These are phyloP conservation scores for Eutrema yunnanense DNA, from an alignment of 345 rosid species.

Conservation along the genomic window DNA sequence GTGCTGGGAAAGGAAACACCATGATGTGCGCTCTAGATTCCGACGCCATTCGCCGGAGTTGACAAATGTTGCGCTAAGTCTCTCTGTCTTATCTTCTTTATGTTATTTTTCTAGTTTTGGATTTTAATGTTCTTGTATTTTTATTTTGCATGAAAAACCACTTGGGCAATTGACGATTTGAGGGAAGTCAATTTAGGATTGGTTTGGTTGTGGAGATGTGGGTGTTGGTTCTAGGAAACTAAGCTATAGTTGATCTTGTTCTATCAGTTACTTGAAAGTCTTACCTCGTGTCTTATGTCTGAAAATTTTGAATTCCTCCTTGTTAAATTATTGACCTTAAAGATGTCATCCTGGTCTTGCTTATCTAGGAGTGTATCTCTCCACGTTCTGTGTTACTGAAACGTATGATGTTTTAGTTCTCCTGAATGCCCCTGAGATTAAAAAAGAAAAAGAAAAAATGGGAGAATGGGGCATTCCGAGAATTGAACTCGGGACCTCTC, in stretches of 20 bases:
- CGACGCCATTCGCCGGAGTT: background rate
- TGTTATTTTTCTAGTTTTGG: no score
- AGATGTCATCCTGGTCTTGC: background rate
- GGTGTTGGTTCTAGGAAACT: background rate
- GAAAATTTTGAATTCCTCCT: background rate
- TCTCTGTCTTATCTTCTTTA: background rate
- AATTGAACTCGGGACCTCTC: conserved; percentile 93
- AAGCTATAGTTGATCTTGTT: background rate
- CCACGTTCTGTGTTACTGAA: background rate
- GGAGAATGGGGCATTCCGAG: conserved; percentile 55
- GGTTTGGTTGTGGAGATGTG: background rate
- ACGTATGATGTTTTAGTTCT: background rate
- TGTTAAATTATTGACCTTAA: background rate
- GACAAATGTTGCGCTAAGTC: background rate
- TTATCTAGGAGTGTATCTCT: background rate
- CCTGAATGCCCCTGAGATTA: background rate
- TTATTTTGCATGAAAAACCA: background rate
- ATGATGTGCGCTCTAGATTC: conserved; percentile 35
- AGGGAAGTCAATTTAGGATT: background rate
- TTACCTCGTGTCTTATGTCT: background rate
- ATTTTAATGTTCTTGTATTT: background rate
- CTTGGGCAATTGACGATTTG: background rate
- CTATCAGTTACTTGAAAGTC: conserved; percentile 12
- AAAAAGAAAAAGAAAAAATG: background rate
- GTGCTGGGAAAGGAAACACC: conserved; percentile 67